phyloP scores from a whole-genome alignment of 164 flowering plant genomes.

The Annona cherimola region DNA sequence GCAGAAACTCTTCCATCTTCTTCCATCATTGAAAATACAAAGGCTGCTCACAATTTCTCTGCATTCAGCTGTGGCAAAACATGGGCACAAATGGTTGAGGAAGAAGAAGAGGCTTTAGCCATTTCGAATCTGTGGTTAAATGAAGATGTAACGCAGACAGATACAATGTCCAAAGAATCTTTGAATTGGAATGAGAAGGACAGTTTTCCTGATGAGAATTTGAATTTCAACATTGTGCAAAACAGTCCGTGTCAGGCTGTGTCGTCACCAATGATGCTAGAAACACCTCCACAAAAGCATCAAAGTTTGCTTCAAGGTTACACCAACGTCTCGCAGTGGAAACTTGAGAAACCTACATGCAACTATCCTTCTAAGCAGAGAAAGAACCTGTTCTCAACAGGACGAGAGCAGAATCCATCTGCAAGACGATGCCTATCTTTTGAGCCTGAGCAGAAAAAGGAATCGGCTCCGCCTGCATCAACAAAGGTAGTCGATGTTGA shows the following conservation, averaged over 20 bases:
- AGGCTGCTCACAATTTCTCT: not conserved
- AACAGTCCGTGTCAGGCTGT: constrained; percentile 5
- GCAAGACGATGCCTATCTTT: constrained; percentile 36
- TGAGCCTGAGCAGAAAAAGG: constrained; percentile 19
- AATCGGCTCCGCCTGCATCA: constrained; percentile 11
- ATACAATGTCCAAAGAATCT: not conserved
- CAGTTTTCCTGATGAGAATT: constrained; percentile 34
- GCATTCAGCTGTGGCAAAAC: constrained; percentile 29
- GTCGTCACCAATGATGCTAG: not conserved
- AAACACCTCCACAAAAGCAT: not conserved
- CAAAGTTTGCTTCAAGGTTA: constrained; percentile 2
- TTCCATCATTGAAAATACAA: constrained; percentile 4
- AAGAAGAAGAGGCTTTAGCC: constrained; percentile 31
- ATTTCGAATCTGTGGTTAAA: not conserved
- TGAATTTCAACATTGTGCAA: constrained; percentile 26
- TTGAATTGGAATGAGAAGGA: constrained; percentile 15
- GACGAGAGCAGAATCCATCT: constrained; percentile 13
- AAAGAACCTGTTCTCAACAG: constrained; percentile 9
- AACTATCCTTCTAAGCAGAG: not conserved
- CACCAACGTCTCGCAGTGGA: constrained; percentile 15
- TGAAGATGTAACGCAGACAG: not conserved
- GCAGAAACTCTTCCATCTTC: not conserved
- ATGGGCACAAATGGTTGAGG: constrained; percentile 84
- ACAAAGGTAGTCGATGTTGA: constrained; percentile 18
- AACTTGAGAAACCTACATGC: constrained; percentile 12